These are phyloP conservation scores for Calonectria pteridis DNA, from an alignment of 2,329 filamentous ascomycete genomes.

Conservation along the genomic window DNA sequence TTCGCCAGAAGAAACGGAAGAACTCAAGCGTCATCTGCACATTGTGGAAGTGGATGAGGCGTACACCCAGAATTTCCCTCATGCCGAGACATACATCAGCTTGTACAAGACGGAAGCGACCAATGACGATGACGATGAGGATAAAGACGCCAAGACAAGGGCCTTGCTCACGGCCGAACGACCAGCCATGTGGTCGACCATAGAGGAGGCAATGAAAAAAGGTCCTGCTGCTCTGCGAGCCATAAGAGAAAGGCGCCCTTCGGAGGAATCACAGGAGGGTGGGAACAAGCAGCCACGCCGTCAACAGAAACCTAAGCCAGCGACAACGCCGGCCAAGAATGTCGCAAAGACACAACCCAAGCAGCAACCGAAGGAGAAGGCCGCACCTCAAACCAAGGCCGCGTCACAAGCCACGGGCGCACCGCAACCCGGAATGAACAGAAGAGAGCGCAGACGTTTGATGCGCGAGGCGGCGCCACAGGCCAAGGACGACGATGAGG, in stretches of 20 bases:
- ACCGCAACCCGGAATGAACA: constrained; percentile 49
- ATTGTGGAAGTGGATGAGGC: constrained; percentile 79
- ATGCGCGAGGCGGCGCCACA: constrained; percentile 50
- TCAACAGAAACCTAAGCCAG: constrained; percentile 33
- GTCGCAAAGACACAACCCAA: constrained; percentile 35
- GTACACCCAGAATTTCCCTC: constrained; percentile 80
- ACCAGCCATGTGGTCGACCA: constrained; percentile 74
- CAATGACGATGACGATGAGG: constrained; percentile 53
- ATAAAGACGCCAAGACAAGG: constrained; percentile 54
- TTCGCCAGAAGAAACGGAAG: constrained; percentile 63
- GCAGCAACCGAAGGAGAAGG: constrained; percentile 33
- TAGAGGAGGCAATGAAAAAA: constrained; percentile 74
- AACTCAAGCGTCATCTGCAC: constrained; percentile 71
- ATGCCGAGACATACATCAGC: constrained; percentile 77
- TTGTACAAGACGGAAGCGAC: constrained; percentile 60
- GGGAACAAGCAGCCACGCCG: constrained; percentile 26
- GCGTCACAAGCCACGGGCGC: constrained; percentile 38
- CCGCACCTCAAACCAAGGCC: constrained; percentile 29
- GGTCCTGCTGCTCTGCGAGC: constrained; percentile 64
- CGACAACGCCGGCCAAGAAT: constrained; percentile 32
- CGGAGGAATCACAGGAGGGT: constrained; percentile 27
- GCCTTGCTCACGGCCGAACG: constrained; percentile 60
- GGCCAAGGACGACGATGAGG: constrained; percentile 57
- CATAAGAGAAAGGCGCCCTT: constrained; percentile 65
- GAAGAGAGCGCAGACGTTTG: constrained; percentile 50